Conservation (phyloP, 192 early-diverging fungal genomes). For the Rhizoclosmatium sp. region DNA sequence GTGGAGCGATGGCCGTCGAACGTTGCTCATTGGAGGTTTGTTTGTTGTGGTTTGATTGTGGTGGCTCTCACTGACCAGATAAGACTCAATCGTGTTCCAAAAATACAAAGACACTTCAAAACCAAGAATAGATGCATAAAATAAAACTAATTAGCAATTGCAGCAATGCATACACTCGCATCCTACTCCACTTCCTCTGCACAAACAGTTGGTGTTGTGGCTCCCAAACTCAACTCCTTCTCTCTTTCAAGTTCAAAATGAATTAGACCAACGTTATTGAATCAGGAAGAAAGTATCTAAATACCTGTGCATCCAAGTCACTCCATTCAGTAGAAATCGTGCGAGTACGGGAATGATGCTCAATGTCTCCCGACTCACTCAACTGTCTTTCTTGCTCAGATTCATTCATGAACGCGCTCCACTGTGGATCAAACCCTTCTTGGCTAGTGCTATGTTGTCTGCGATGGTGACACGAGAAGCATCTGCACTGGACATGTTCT, state of each 20-base stretch:
- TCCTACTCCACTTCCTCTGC: slow-evolving; percentile 16
- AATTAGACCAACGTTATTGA: too few relatives aligned
- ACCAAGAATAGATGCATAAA: too few relatives aligned
- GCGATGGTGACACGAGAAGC: slow-evolving; percentile 13
- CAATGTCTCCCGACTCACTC: too few relatives aligned
- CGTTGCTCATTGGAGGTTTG: too few relatives aligned
- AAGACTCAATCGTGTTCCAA: too few relatives aligned
- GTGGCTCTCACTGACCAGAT: too few relatives aligned
- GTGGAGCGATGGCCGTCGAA: too few relatives aligned
- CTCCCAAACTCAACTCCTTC: background rate
- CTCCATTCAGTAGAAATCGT: slow-evolving; percentile 2
- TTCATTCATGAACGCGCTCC: background rate
- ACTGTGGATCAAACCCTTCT: background rate
- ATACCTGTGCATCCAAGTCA: slow-evolving; percentile 5
- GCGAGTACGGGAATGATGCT: background rate
- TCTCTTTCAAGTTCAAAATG: too few relatives aligned
- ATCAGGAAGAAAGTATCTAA: too few relatives aligned
- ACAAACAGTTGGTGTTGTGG: background rate
- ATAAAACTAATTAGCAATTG: background rate
- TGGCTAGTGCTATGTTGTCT: background rate
- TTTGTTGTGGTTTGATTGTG: too few relatives aligned
- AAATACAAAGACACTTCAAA: too few relatives aligned
- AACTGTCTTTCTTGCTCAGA: background rate
- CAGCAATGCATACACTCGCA: slow-evolving; percentile 13
- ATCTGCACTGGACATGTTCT: background rate